phyloP scores from a whole-genome alignment of 352 stramenopile species.

The Phytophthora constricta region DNA sequence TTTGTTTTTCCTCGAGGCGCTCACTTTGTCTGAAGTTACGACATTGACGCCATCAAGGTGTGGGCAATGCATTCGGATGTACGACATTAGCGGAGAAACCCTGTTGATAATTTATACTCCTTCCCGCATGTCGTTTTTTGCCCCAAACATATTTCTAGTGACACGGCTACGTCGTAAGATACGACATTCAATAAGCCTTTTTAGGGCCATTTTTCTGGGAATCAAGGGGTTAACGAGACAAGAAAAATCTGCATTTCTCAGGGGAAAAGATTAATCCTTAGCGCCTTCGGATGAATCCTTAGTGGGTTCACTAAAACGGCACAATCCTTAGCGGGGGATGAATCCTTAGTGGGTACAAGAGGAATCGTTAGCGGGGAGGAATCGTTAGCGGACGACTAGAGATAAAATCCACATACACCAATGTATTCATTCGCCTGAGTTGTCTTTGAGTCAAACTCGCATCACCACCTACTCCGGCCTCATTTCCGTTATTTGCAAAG shows the following conservation, averaged over 20 bases:
- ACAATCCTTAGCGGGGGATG: no score
- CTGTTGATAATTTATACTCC: background rate
- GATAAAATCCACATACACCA: no score
- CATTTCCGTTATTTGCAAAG: no score
- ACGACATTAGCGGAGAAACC: background rate
- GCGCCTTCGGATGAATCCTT: no score
- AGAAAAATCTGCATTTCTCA: no score
- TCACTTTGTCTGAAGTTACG: constrained; percentile 1
- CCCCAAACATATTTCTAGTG: background rate
- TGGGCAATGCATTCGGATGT: background rate
- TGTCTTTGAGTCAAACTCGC: no score
- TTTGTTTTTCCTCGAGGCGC: background rate
- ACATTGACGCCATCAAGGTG: background rate
- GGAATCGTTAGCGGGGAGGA: no score
- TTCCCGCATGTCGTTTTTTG: background rate
- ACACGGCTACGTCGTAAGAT: background rate
- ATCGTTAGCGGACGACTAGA: no score
- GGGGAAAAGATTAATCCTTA: background rate
- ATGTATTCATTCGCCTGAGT: no score
- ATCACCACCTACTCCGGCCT: no score
- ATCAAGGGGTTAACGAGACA: background rate
- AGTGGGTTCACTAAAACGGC: no score
- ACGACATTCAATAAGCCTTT: background rate
- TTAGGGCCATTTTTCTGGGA: background rate
- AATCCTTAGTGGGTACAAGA: no score